Conservation (phyloP, 495 filamentous ascomycete genomes). For the Aspergillus leporis region DNA sequence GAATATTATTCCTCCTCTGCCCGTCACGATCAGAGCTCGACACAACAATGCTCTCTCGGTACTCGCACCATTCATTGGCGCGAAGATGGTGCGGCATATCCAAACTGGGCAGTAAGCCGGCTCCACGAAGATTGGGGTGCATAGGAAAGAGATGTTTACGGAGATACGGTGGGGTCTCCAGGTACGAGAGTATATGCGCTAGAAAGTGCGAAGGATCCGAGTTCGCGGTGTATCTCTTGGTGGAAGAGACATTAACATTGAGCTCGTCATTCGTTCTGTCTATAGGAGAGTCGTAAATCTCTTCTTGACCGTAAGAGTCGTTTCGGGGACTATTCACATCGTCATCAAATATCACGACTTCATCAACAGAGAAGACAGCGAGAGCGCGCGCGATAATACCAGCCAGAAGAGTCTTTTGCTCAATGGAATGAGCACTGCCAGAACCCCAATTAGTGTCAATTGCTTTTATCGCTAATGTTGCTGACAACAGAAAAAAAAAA, state of each 20-base stretch:
- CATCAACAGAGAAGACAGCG: slow-evolving; percentile 76
- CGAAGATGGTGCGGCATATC: slow-evolving; percentile 78
- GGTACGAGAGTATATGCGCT: slow-evolving; percentile 68
- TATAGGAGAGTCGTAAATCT: slow-evolving; percentile 27
- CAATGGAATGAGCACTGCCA: slow-evolving; percentile 55
- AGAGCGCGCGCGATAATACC: slow-evolving; percentile 70
- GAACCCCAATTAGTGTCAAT: not conserved
- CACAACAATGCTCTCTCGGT: slow-evolving; percentile 68
- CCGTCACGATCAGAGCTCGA: slow-evolving; percentile 15
- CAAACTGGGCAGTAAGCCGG: slow-evolving; percentile 65
- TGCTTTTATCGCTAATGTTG: not conserved
- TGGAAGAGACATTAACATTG: slow-evolving; percentile 32
- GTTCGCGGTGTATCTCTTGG: slow-evolving; percentile 58
- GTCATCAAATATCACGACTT: slow-evolving; percentile 75
- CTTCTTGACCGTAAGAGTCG: slow-evolving; percentile 10
- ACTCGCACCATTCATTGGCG: slow-evolving; percentile 64
- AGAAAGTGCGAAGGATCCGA: slow-evolving; percentile 70
- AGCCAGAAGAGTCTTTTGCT: slow-evolving; percentile 64
- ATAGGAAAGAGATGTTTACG: slow-evolving; percentile 65
- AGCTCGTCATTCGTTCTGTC: slow-evolving; percentile 24
- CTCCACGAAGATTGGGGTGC: slow-evolving; percentile 66
- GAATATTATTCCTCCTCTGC: slow-evolving; percentile 9
- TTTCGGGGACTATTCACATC: slow-evolving; percentile 22
- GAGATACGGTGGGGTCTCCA: slow-evolving; percentile 76
- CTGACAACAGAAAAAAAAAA: not conserved